A percentile compares a stretch with the other conserved stretches of the same genome.
Evolutionary conservation across 164 flowering plant species (phyloP).

Genomic region (Berberis vulgaris): DNA sequence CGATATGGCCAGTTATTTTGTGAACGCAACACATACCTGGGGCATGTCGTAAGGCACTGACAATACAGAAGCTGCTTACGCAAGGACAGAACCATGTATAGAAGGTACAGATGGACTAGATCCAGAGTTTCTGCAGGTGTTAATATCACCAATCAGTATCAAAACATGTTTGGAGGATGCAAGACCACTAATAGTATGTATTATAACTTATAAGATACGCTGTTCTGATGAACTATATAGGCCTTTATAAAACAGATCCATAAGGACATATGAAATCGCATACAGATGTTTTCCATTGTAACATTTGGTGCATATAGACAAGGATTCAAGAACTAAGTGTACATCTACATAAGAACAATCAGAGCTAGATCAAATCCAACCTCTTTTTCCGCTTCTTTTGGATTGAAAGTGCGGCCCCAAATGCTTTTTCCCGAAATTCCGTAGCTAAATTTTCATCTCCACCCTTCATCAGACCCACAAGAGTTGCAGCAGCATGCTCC

Average conservation of each 20-base stretch:
- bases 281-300: too few species aligned
- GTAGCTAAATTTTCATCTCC: slow-evolving; percentile 64
- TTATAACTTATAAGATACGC: too few species aligned
- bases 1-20: background rate
- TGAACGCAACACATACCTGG: slow-evolving; percentile 33
- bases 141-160: background rate
- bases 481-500: slow-evolving; percentile 95
- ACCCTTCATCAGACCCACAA: slow-evolving; percentile 91
- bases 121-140: slow-evolving; percentile 31
- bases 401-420: slow-evolving; percentile 42
- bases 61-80: slow-evolving; percentile 83
- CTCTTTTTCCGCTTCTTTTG: slow-evolving; percentile 46
- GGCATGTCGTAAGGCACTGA: slow-evolving; percentile 99
- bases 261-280: too few species aligned
- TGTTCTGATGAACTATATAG: too few species aligned
- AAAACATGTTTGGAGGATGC: background rate
- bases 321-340: background rate
- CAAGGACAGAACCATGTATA: slow-evolving; percentile 83
- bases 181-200: background rate
- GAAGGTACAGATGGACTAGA: slow-evolving; percentile 44
- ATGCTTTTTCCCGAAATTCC: slow-evolving; percentile 78
- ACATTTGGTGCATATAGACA: too few species aligned
- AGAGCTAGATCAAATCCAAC: slow-evolving; percentile 19
- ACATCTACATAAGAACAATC: background rate
- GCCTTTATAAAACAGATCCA: too few species aligned